A percentile compares a stretch with the other conserved stretches of the same genome.
These are phyloP conservation scores for Aspergillus ellipticus DNA, from an alignment of 495 filamentous ascomycete genomes.

Conservation along the genomic window DNA sequence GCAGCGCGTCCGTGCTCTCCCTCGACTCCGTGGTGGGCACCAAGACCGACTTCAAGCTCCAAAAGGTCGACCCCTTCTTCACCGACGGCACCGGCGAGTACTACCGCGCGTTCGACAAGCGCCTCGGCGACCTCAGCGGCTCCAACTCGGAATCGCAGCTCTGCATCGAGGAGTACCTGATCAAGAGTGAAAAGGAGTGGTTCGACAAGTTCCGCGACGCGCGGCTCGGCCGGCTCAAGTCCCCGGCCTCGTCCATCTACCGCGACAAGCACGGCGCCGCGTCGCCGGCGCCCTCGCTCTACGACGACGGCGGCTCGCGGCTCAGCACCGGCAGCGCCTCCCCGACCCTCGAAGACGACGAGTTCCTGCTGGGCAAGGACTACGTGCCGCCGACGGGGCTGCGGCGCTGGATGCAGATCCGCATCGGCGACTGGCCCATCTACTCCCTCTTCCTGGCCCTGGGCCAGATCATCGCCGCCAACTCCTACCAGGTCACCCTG, in stretches of 20 bases:
- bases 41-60: conserved; percentile 61
- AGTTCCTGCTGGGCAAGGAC: conserved; percentile 60
- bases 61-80: conserved; percentile 68
- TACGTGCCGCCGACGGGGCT: conserved; percentile 66
- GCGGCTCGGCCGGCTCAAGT: conserved; percentile 42
- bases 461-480: conserved; percentile 66
- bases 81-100: conserved; percentile 62
- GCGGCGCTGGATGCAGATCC: conserved; percentile 48
- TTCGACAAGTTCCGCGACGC: conserved; percentile 60
- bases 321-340: conserved; percentile 22
- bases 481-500: conserved; percentile 69
- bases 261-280: conserved; percentile 25
- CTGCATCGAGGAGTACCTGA: conserved; percentile 66
- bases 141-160: conserved; percentile 54
- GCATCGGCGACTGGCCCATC: conserved; percentile 61
- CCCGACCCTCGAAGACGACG: conserved; percentile 30
- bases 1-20: conserved; percentile 41
- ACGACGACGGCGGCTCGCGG: conserved; percentile 31
- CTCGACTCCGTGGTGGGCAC: conserved; percentile 57
- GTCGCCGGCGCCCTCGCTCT: conserved; percentile 33
- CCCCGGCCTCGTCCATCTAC: conserved; percentile 39
- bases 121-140: conserved; percentile 53
- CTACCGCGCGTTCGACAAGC: conserved; percentile 55
- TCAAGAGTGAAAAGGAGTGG: conserved; percentile 67
- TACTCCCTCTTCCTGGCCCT: conserved; percentile 64